These are phyloP conservation scores for Myrica gale DNA, from an alignment of 306 rosid genomes.

Conservation along the genomic window DNA sequence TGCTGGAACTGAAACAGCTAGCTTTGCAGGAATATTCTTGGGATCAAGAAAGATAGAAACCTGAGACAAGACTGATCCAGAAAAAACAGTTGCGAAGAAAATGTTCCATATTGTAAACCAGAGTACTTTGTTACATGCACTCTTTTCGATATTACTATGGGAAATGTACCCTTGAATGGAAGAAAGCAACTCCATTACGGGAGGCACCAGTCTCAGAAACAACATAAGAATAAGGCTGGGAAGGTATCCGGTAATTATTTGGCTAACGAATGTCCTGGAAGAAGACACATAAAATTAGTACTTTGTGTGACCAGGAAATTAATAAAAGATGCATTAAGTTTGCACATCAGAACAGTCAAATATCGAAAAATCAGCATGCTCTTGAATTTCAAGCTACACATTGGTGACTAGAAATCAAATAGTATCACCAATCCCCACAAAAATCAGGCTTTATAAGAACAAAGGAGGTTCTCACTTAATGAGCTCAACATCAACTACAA, in stretches of 20 bases:
- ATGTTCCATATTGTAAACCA: constrained; percentile 95
- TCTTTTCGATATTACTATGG: constrained; percentile 68
- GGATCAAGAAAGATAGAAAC: constrained; percentile 62
- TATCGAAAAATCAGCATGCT: not conserved
- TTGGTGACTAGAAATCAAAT: constrained; percentile 7
- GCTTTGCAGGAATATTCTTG: constrained; percentile 60
- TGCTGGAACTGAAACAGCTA: constrained; percentile 79
- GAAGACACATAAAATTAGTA: constrained; percentile 33
- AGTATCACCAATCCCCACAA: constrained; percentile 22
- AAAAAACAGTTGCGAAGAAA: constrained; percentile 87
- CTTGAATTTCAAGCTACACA: not conserved
- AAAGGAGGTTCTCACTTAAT: not conserved
- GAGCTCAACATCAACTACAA: not conserved
- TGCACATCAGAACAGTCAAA: constrained; percentile 9
- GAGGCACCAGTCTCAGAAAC: constrained; percentile 81
- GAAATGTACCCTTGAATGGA: constrained; percentile 91
- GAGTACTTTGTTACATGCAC: constrained; percentile 82
- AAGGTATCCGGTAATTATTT: constrained; percentile 89
- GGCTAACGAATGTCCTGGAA: constrained; percentile 68
- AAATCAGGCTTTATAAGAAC: constrained; percentile 1
- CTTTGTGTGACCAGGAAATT: constrained; percentile 12
- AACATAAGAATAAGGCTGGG: constrained; percentile 88
- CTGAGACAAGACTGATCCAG: constrained; percentile 66
- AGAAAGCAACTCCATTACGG: constrained; percentile 78
- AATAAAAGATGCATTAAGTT: constrained; percentile 14